A percentile compares a stretch with the other conserved stretches of the same genome.
Evolutionary conservation across 164 flowering plant species (phyloP).

Genomic region (Tinospora cordifolia): DNA sequence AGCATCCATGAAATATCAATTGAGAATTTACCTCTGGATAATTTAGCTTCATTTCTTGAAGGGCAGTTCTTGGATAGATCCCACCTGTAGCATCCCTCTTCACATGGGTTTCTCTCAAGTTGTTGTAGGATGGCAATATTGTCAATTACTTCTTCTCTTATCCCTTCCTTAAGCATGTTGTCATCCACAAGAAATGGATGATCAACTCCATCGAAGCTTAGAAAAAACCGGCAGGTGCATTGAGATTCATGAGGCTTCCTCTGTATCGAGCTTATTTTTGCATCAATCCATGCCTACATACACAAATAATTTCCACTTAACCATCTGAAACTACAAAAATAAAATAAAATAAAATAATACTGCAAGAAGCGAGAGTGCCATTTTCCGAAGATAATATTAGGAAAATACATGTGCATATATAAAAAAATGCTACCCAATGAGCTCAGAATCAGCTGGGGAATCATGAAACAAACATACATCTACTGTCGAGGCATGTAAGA

Average conservation of each 20-base stretch:
- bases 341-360: too few species aligned
- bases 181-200: conserved; percentile 31
- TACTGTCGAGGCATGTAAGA: neutral
- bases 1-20: conserved; percentile 71
- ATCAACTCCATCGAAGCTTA: conserved; percentile 34
- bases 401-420: too few species aligned
- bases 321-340: too few species aligned
- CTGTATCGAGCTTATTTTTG: conserved; percentile 58
- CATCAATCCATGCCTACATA: conserved; percentile 71
- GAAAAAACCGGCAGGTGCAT: conserved; percentile 59
- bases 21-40: conserved; percentile 42
- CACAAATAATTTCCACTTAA: neutral
- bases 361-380: too few species aligned
- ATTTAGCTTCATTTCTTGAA: conserved; percentile 28
- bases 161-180: conserved; percentile 32
- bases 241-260: conserved; percentile 58
- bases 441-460: too few species aligned
- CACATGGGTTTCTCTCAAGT: conserved; percentile 35
- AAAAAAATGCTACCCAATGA: too few species aligned
- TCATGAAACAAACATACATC: too few species aligned
- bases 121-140: conserved; percentile 61
- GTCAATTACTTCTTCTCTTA: conserved; percentile 28
- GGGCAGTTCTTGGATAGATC: conserved; percentile 46
- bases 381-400: too few species aligned
- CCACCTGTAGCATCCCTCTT: conserved; percentile 44